These are phyloP conservation scores for Microcos paniculata DNA, from an alignment of 345 rosid genomes.

Conservation along the genomic window DNA sequence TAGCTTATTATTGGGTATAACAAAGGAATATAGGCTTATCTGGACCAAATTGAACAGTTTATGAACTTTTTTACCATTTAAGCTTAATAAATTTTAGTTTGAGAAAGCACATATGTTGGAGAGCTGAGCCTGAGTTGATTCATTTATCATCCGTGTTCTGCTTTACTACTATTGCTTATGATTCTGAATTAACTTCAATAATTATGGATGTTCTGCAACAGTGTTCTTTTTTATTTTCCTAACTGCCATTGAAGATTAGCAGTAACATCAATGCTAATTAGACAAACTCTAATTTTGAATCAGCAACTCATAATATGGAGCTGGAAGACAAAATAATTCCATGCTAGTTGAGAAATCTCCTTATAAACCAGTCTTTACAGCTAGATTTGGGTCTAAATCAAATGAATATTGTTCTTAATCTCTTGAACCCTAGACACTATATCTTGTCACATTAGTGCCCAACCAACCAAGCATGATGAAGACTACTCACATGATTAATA, in stretches of 20 bases:
- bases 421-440: background rate
- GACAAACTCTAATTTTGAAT: background rate
- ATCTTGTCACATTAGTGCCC: slow-evolving; percentile 8
- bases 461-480: slow-evolving; percentile 13
- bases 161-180: no score
- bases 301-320: background rate
- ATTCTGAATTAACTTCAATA: no score
- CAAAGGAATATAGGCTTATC: no score
- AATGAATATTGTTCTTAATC: background rate
- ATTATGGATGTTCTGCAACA: no score
- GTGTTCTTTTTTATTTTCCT: no score
- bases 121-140: no score
- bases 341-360: background rate
- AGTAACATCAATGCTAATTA: background rate
- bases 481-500: slow-evolving; percentile 2
- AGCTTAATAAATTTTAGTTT: no score
- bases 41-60: no score
- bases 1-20: no score
- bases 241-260: background rate
- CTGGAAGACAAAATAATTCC: slow-evolving; percentile 2
- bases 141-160: no score
- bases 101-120: no score
- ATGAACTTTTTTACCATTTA: no score
- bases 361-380: background rate
- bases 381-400: slow-evolving; percentile 12